Evolutionary conservation across 2,329 filamentous ascomycete genomes (phyloP).

Genomic region (Metarhizium rileyi): DNA sequence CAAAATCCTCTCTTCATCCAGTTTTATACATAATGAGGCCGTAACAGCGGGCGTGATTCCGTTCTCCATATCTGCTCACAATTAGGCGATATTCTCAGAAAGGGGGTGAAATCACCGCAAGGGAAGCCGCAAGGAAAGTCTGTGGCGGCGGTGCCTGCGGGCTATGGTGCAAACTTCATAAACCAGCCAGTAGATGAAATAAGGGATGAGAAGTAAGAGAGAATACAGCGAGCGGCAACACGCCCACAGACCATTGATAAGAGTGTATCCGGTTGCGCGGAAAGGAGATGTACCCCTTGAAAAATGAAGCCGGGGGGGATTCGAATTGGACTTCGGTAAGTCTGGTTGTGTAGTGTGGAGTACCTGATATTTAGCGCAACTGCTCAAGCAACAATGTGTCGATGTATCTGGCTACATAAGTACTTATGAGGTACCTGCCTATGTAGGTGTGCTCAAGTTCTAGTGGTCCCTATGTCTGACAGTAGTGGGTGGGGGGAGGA

Average conservation of each 20-base stretch:
- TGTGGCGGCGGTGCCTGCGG: background rate
- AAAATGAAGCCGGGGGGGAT: background rate
- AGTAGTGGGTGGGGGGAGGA: no score
- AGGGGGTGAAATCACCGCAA: background rate
- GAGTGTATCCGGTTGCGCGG: background rate
- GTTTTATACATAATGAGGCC: conserved; percentile 14
- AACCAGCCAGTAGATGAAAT: background rate
- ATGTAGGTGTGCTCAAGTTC: no score
- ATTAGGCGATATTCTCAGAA: background rate
- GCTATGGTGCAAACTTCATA: background rate
- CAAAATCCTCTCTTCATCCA: conserved; percentile 23
- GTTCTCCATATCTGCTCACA: conserved; percentile 10
- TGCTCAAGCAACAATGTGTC: no score
- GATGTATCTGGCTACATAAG: no score
- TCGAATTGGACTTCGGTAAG: no score
- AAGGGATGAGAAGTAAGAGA: background rate
- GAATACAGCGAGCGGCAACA: background rate
- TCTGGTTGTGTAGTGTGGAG: no score
- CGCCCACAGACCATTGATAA: background rate
- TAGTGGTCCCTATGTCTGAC: no score
- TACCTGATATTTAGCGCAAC: no score
- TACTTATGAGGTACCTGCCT: no score
- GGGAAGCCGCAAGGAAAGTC: background rate
- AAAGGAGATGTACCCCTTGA: background rate
- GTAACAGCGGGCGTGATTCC: background rate